Evolutionary conservation across 306 rosid species (phyloP).

Genomic region (Rubus idaeus): DNA sequence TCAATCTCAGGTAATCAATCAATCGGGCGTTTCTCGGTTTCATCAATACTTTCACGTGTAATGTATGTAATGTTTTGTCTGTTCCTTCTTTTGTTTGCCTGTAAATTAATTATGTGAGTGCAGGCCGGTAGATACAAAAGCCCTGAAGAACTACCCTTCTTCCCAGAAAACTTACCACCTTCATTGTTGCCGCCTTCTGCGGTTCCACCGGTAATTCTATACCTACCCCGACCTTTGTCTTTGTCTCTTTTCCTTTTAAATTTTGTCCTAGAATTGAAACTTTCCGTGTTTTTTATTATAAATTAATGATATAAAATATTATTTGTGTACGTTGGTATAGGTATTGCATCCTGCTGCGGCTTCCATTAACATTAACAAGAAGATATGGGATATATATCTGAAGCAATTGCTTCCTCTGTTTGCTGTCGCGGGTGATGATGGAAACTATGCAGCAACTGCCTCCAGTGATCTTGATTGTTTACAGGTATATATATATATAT

Average conservation of each 20-base stretch:
- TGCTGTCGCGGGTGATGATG: conserved; percentile 66
- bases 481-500: conserved; percentile 42
- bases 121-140: conserved; percentile 82
- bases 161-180: conserved; percentile 49
- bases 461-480: conserved; percentile 80
- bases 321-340: conserved; percentile 26
- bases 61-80: conserved; percentile 15
- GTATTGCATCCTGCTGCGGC: conserved; percentile 67
- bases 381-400: conserved; percentile 71
- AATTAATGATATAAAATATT: not conserved
- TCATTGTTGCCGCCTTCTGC: conserved; percentile 55
- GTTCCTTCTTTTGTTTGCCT: not conserved
- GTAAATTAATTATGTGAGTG: not conserved
- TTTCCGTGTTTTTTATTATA: too few species aligned
- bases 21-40: not conserved
- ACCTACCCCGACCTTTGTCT: not conserved
- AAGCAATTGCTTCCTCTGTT: conserved; percentile 61
- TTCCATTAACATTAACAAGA: conserved; percentile 62
- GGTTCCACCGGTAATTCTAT: conserved; percentile 46
- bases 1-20: conserved; percentile 57
- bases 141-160: conserved; percentile 85
- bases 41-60: not conserved
- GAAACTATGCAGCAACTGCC: conserved; percentile 84
- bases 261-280: not conserved
- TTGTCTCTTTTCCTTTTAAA: not conserved